phyloP scores from a whole-genome alignment of 805 yeast genomes.

The Pichia pseudocactophila region DNA sequence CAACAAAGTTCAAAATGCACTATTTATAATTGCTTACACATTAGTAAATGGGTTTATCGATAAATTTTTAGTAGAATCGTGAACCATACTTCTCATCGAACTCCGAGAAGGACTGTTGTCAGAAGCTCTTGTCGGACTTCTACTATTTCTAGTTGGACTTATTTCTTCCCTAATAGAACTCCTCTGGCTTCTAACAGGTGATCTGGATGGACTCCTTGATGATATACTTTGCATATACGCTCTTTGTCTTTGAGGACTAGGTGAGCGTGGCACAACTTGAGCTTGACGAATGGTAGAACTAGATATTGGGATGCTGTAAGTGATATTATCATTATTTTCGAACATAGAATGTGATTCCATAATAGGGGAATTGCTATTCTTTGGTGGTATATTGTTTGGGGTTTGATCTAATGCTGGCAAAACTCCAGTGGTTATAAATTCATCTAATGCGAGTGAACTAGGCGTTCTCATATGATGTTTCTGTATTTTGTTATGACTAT shows the following conservation, averaged over 20 bases:
- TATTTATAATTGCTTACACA: not conserved
- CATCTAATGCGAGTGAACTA: slow-evolving; percentile 21
- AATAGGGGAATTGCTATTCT: not conserved
- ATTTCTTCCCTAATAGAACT: not conserved
- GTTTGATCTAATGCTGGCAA: slow-evolving; percentile 13
- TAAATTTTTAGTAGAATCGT: not conserved
- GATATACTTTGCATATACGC: slow-evolving; percentile 1
- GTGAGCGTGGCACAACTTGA: slow-evolving; percentile 1
- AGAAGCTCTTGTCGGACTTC: not conserved
- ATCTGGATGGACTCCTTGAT: slow-evolving; percentile 1
- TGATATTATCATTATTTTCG: slow-evolving; percentile 8
- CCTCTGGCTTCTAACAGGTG: not conserved
- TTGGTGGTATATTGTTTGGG: not conserved
- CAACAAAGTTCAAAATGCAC: not conserved
- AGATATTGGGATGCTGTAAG: slow-evolving; percentile 11
- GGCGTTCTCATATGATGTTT: slow-evolving; percentile 19
- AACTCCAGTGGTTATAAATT: slow-evolving; percentile 21
- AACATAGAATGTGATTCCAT: slow-evolving; percentile 18
- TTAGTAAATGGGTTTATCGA: not conserved
- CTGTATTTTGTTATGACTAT: slow-evolving; percentile 11
- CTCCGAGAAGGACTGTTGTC: no score
- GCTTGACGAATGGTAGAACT: slow-evolving; percentile 3
- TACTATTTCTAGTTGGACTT: not conserved
- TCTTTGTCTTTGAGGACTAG: slow-evolving; percentile 7
- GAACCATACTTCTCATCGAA: no score